Conservation (phyloP, 345 rosid species). For the Populus nigra region DNA sequence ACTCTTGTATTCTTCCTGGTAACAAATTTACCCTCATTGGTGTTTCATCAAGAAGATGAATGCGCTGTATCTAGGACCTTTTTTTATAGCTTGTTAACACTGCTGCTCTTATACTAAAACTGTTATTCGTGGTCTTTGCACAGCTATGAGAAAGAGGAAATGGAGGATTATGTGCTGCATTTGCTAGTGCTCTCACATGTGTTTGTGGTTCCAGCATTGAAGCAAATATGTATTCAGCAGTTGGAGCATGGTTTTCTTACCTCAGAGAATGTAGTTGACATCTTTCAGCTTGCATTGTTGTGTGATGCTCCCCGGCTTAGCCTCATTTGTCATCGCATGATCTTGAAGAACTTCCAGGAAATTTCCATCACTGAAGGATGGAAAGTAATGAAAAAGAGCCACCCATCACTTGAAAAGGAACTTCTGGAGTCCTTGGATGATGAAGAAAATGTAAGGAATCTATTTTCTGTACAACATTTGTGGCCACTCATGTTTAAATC, state of each 20-base stretch:
- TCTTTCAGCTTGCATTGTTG: conserved; percentile 75
- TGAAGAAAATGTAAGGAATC: conserved; percentile 46
- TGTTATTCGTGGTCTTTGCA: conserved; percentile 15
- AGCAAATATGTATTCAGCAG: conserved; percentile 56
- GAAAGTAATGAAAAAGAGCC: conserved; percentile 76
- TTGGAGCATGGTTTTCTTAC: conserved; percentile 66
- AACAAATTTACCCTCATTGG: conserved; percentile 9
- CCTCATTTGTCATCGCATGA: conserved; percentile 65
- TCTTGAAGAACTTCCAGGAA: conserved; percentile 48
- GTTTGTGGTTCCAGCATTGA: conserved; percentile 62
- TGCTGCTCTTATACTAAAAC: conserved; percentile 12
- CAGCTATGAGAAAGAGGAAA: conserved; percentile 69
- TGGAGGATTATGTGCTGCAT: conserved; percentile 57
- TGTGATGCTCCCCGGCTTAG: conserved; percentile 78
- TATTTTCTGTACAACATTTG: neutral
- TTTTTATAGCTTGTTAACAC: too few relatives aligned
- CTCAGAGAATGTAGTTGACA: conserved; percentile 66
- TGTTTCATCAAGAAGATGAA: neutral
- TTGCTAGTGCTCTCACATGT: conserved; percentile 77
- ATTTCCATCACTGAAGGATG: conserved; percentile 65
- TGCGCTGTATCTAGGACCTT: too few relatives aligned
- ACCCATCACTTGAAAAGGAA: conserved; percentile 74
- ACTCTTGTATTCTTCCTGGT: conserved; percentile 83
- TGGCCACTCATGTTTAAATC: neutral
- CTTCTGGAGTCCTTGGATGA: conserved; percentile 47